These are phyloP conservation scores for Solanum bulbocastanum DNA, from an alignment of 257 asterid genomes.

Conservation along the genomic window DNA sequence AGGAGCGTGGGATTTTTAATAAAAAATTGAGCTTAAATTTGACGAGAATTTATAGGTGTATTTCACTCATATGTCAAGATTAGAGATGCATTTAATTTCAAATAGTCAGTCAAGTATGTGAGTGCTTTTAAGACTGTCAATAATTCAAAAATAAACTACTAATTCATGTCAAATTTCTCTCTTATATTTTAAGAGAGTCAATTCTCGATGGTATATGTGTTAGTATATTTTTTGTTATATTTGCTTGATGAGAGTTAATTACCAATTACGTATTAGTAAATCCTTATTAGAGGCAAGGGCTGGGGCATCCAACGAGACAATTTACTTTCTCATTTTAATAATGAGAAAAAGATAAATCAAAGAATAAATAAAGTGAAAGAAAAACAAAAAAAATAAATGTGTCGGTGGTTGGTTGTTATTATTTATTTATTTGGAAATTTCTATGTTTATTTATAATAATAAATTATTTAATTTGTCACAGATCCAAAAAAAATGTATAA, in stretches of 20 bases:
- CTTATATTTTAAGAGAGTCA: neutral
- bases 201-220: neutral
- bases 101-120: neutral
- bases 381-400: neutral
- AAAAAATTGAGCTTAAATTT: too few species aligned
- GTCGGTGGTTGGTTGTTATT: slow-evolving; percentile 16
- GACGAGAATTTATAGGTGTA: rapidly evolving
- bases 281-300: neutral
- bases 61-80: too few species aligned
- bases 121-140: too few species aligned
- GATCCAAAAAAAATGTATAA: neutral
- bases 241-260: neutral
- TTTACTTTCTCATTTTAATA: neutral
- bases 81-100: too few species aligned
- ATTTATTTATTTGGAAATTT: neutral
- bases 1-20: too few species aligned
- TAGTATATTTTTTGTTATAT: neutral
- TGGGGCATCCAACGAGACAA: neutral
- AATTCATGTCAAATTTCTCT: too few species aligned
- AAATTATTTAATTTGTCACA: neutral
- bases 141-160: too few species aligned
- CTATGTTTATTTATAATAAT: neutral
- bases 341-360: neutral
- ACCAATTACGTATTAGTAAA: neutral
- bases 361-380: slow-evolving; percentile 7